phyloP scores from a whole-genome alignment of 2,329 filamentous ascomycete genomes.

The Hypoxylon sp. region DNA sequence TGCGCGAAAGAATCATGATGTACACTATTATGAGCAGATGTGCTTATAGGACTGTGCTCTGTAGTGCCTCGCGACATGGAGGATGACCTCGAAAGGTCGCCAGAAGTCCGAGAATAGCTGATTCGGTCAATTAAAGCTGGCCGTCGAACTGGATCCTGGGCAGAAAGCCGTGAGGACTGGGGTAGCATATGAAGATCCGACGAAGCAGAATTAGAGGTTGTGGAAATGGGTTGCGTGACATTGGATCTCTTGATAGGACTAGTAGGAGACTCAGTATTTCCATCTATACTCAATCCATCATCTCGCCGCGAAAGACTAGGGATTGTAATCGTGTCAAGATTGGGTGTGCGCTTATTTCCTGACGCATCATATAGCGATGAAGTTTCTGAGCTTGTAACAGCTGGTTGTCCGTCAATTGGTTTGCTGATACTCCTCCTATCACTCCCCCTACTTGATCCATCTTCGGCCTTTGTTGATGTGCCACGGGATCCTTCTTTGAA shows the following conservation, averaged over 20 bases:
- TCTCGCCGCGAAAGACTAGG: conserved; percentile 56
- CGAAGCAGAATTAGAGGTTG: conserved; percentile 51
- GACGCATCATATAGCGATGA: conserved; percentile 56
- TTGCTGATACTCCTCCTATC: conserved; percentile 60
- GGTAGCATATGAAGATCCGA: conserved; percentile 52
- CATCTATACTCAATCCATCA: conserved; percentile 61
- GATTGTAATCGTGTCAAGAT: conserved; percentile 49
- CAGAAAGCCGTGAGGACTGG: conserved; percentile 47
- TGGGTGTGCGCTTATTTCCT: conserved; percentile 47
- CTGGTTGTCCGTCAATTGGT: conserved; percentile 56
- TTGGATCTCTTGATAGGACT: conserved; percentile 58
- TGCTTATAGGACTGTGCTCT: conserved; percentile 69
- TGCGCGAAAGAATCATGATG: conserved; percentile 69
- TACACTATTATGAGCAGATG: conserved; percentile 70
- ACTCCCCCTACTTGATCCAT: conserved; percentile 56
- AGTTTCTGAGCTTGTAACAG: conserved; percentile 54
- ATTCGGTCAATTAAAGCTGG: conserved; percentile 70
- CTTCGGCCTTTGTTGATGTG: conserved; percentile 58
- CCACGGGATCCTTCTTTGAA: conserved; percentile 63
- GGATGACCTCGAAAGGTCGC: conserved; percentile 67
- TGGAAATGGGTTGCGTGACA: conserved; percentile 39
- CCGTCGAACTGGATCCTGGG: conserved; percentile 57
- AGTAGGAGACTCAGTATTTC: conserved; percentile 59
- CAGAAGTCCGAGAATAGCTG: conserved; percentile 60
- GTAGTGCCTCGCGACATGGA: conserved; percentile 70